A percentile compares a stretch with the other conserved stretches of the same genome.
These are phyloP conservation scores for Komagataella pseudopastoris DNA, from an alignment of 805 yeast species.

Conservation along the genomic window DNA sequence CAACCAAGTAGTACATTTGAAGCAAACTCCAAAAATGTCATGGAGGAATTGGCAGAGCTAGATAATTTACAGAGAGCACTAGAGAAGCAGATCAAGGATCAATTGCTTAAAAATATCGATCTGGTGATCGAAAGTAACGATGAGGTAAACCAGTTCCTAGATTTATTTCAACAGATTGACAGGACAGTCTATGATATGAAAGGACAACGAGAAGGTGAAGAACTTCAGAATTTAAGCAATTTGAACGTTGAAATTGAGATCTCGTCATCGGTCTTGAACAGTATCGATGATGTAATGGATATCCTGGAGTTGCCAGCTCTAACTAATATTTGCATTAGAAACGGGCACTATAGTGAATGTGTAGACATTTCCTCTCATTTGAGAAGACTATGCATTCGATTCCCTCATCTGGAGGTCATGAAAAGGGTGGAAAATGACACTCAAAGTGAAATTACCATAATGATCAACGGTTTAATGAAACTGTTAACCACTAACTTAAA, in stretches of 20 bases:
- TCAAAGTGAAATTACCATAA: constrained; percentile 34
- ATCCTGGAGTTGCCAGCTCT: constrained; percentile 75
- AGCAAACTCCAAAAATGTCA: constrained; percentile 21
- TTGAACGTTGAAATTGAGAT: neutral
- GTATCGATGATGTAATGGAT: constrained; percentile 63
- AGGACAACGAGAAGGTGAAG: neutral
- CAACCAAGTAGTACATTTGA: neutral
- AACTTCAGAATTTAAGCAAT: neutral
- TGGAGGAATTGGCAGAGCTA: constrained; percentile 64
- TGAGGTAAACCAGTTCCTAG: neutral
- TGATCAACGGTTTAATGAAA: constrained; percentile 60
- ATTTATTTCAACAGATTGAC: neutral
- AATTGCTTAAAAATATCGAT: constrained; percentile 26
- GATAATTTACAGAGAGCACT: constrained; percentile 34
- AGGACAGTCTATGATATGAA: neutral
- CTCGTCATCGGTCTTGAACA: constrained; percentile 29
- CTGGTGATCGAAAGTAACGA: constrained; percentile 2
- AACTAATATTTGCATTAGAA: constrained; percentile 69
- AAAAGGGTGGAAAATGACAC: constrained; percentile 35
- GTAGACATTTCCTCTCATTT: constrained; percentile 71
- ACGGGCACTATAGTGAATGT: constrained; percentile 84
- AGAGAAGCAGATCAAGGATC: constrained; percentile 4
- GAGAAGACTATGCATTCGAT: constrained; percentile 53
- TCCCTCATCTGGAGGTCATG: constrained; percentile 45
- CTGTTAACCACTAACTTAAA: constrained; percentile 64